These are phyloP conservation scores for Cladosporium austrohemisphaericum DNA, from an alignment of 2,329 filamentous ascomycete genomes.

Conservation along the genomic window DNA sequence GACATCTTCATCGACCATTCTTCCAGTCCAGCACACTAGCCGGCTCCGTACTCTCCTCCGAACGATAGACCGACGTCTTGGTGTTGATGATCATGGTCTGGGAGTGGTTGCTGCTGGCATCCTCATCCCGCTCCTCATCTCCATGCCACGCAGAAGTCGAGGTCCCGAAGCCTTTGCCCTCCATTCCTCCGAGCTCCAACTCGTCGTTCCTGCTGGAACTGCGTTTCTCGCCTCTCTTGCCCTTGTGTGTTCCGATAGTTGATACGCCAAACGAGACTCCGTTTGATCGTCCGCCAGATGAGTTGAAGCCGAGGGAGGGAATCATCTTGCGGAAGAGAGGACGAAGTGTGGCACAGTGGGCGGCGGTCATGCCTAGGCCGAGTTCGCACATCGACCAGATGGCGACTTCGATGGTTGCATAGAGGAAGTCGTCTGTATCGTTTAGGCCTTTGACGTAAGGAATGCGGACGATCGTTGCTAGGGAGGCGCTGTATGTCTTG, in stretches of 20 bases:
- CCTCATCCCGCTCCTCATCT: background rate
- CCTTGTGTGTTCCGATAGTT: background rate
- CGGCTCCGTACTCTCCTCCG: background rate
- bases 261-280: too few relatives aligned
- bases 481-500: slow-evolving; percentile 14
- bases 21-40: too few relatives aligned
- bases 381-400: slow-evolving; percentile 33
- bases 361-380: slow-evolving; percentile 37
- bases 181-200: slow-evolving; percentile 4
- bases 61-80: slow-evolving; percentile 5
- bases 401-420: slow-evolving; percentile 39
- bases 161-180: slow-evolving; percentile 5
- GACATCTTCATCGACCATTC: too few relatives aligned
- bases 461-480: slow-evolving; percentile 20
- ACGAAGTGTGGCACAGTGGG: slow-evolving; percentile 47
- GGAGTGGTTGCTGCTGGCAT: slow-evolving; percentile 7
- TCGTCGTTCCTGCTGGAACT: background rate
- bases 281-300: background rate
- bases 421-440: slow-evolving; percentile 17
- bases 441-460: slow-evolving; percentile 26
- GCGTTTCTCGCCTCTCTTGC: background rate
- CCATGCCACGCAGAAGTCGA: background rate
- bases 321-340: slow-evolving; percentile 38
- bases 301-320: background rate
- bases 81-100: slow-evolving; percentile 11